Base-by-base conservation (phyloP, 2,329 filamentous ascomycete genomes). In the Aureobasidium sp. region DNA sequence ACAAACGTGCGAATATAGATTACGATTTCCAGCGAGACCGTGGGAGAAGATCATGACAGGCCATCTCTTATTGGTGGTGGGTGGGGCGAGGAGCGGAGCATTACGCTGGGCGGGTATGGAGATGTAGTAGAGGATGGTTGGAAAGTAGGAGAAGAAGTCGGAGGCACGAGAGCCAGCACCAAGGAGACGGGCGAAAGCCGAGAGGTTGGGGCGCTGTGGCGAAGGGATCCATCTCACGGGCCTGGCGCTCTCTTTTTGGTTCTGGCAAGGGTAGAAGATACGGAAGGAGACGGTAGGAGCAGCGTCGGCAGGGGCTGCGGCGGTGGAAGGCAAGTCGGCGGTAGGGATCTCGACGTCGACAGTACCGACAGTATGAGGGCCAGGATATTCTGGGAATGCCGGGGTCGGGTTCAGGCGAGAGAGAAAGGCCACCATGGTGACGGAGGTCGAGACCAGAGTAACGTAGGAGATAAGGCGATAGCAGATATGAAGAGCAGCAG, bases 21-120 rank as follows among this genome's bases (percentile, higher is more conserved):
- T 94, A 66, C 89, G 83, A 63, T 84, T 87, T 39, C 91, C 91
- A 41, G 89, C 91, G 1, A 96, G 79, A 0, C 91, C 91, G 70
- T 96, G 91, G 1, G 90, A 94, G 74, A 96, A 95, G 65, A 96
- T 79, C 77, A 91, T 86, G 0, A 90, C 88, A 0, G 91, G 90
- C 87, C 89, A 94, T 76, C 84, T 78, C 61, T 79, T 76, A 62
- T 63, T 84, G 69, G 63, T 77, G 63, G 70, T 77, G 1, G 73
- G 72, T 27, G 77, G 72, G 36, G 74, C 70, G 41, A 86, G 80
- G 8, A 92, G 73, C 6, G 81, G 78, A 11, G 89, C 89, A 70
- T 91, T 89, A 67, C 89, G 86, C 66, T 85, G 79, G 30, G 84
- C 88, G 6, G 89, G 89, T 30, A 93, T 87, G 2, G 85, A 81